Conservation (phyloP, 2,329 filamentous ascomycete genomes). For the Penicillium sp. region DNA sequence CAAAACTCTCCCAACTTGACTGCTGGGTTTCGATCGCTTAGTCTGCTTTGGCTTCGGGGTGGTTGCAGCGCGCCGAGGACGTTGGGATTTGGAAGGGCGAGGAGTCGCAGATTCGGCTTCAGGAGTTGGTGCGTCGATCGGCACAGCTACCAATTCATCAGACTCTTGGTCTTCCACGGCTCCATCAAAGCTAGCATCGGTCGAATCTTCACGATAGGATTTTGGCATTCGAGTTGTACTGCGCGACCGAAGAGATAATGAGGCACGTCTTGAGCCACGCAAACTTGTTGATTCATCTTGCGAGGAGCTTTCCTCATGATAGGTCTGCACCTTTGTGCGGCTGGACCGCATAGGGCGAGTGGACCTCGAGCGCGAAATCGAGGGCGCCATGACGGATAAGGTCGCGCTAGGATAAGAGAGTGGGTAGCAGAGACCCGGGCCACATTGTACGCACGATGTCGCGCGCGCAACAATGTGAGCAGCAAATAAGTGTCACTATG, state of each 20-base stretch:
- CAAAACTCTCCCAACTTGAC: constrained; percentile 15
- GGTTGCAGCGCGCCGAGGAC: constrained; percentile 13
- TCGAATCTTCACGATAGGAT: constrained; percentile 39
- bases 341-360: constrained; percentile 38
- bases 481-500: not conserved
- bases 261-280: constrained; percentile 16
- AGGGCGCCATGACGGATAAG: constrained; percentile 32
- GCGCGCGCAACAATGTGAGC: not conserved
- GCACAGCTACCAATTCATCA: constrained; percentile 13
- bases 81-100: constrained; percentile 4
- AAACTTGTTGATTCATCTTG: constrained; percentile 27
- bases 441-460: constrained; percentile 10
- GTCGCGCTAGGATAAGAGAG: constrained; percentile 13
- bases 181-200: constrained; percentile 29
- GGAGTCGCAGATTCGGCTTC: constrained; percentile 7
- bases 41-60: constrained; percentile 2
- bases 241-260: constrained; percentile 35
- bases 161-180: constrained; percentile 10
- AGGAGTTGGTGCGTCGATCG: constrained; percentile 7
- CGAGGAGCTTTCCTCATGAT: constrained; percentile 40
- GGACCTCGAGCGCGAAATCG: constrained; percentile 22
- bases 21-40: constrained; percentile 20
- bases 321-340: constrained; percentile 38
- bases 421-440: constrained; percentile 1
- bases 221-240: constrained; percentile 26